Evolutionary conservation across 768 basidiomycete genomes (phyloP).

Genomic region (Podaxis sp.): DNA sequence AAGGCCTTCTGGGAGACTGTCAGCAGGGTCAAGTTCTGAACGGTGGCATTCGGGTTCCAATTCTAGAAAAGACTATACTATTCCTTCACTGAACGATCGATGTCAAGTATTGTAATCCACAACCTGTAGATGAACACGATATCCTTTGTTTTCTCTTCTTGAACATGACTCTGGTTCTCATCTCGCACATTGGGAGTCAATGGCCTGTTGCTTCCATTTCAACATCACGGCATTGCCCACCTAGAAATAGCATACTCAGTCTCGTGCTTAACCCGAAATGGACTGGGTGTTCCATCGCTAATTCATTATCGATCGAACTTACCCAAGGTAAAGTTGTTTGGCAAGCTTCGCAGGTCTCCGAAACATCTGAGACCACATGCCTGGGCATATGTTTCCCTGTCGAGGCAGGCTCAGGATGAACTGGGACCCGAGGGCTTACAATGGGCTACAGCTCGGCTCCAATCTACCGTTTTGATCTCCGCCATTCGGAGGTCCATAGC

Average conservation of each 20-base stretch:
- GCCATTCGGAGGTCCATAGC: background rate
- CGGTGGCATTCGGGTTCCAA: background rate
- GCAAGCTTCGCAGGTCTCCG: background rate
- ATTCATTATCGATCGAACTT: background rate
- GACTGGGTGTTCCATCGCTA: too few species aligned
- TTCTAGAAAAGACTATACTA: background rate
- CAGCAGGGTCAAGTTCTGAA: slow-evolving; percentile 15
- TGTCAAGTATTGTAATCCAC: background rate
- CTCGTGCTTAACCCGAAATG: too few species aligned
- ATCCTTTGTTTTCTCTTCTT: background rate
- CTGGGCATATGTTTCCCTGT: background rate
- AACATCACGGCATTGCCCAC: too few species aligned
- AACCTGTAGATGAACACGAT: background rate
- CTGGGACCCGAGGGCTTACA: background rate
- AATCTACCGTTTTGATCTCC: background rate
- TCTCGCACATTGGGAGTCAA: background rate
- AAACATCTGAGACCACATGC: background rate
- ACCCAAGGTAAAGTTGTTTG: background rate
- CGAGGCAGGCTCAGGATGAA: background rate
- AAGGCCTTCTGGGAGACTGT: slow-evolving; percentile 44
- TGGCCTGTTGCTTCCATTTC: background rate
- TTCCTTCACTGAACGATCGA: background rate
- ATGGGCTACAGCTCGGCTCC: too few species aligned
- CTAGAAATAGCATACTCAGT: too few species aligned
- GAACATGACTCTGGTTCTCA: background rate